phyloP scores from a whole-genome alignment of 192 early-diverging fungal species.

The Geranomyces variabilis region DNA sequence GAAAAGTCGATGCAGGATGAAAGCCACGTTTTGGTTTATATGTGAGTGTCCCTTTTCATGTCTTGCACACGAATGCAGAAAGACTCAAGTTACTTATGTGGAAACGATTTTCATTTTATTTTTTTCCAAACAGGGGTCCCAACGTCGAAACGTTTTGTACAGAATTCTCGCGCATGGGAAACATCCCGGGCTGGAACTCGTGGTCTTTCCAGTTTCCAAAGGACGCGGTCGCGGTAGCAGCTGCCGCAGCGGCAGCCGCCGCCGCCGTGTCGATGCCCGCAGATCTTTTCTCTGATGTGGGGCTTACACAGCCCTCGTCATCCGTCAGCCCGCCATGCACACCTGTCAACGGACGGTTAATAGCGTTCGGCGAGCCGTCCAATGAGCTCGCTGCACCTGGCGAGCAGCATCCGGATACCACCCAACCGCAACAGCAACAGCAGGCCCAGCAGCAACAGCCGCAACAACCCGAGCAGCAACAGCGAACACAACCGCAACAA shows the following conservation, averaged over 20 bases:
- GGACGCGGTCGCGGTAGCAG: background rate
- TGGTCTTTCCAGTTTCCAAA: constrained; percentile 25
- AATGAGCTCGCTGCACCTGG: background rate
- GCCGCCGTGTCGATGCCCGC: background rate
- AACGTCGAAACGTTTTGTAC: constrained; percentile 39
- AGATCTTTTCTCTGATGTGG: background rate
- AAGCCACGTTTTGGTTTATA: constrained; percentile 42
- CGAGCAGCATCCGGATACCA: too few relatives aligned
- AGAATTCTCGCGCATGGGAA: constrained; percentile 35
- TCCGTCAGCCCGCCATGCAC: constrained; percentile 6
- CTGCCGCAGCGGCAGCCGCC: background rate
- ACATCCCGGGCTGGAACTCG: constrained; percentile 47
- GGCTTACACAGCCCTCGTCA: background rate
- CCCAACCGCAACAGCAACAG: background rate
- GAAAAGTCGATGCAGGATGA: constrained; percentile 42
- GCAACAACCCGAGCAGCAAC: too few relatives aligned
- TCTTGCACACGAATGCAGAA: background rate
- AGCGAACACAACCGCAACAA: too few relatives aligned
- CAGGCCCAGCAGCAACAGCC: background rate
- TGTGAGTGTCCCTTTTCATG: constrained; percentile 26
- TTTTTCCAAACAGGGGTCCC: constrained; percentile 32
- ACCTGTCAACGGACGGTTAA: background rate
- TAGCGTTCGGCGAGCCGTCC: background rate
- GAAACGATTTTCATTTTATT: background rate
- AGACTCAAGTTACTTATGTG: constrained; percentile 5